Evolutionary conservation across 805 yeast genomes (phyloP), one percentile per base, ranked within the genome.

Genomic region (Candida pseudoglaebosa): DNA sequence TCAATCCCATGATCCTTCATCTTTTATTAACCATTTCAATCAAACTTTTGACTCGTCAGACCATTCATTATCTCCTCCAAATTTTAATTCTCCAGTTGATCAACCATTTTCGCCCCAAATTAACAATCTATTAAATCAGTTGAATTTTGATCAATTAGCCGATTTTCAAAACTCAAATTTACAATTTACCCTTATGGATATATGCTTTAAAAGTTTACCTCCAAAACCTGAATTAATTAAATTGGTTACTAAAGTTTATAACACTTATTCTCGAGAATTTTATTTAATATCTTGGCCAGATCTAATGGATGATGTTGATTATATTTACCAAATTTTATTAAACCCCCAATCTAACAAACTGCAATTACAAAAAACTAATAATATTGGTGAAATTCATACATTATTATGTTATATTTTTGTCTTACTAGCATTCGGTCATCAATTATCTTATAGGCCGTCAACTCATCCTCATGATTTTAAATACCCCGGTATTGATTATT

Each of bases 351-450:
- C 28, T 7, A 10, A 31, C 4, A 29, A 33, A 15, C 30, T n/a
- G n/a, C 28, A 22, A 7, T 16, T 24, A 7, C 16, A 18, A n/a
- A n/a, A 17, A 21, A n/a, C 26, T 22, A 19, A 22, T 33, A 33
- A 22, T 17, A 12, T 33, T 5, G 36, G 36, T 18, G 24, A 33
- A n/a, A 33, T 33, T 22, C 36, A 55, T 34, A 37, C 41, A 21
- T 32, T 46, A 2, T 42, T 62, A n/a, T 56, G 65, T 34, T 61
- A 60, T 41, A 53, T 66, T 37, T 65, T 61, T 39, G 53, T 56
- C 4, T 36, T 65, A 13, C 24, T 65, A 24, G 71, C 70, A 1
- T 65, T 59, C 42, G 71, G 71, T 5, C 65, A 63, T 42, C 73
- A 67, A 48, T 44, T 64, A 34, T 34, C 22, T 19, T 28, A 33